Percentiles rank a stretch among this genome's conserved stretches.
Evolutionary conservation across 1,284 basidiomycete species (phyloP).

Genomic region (Golubevia sp.): DNA sequence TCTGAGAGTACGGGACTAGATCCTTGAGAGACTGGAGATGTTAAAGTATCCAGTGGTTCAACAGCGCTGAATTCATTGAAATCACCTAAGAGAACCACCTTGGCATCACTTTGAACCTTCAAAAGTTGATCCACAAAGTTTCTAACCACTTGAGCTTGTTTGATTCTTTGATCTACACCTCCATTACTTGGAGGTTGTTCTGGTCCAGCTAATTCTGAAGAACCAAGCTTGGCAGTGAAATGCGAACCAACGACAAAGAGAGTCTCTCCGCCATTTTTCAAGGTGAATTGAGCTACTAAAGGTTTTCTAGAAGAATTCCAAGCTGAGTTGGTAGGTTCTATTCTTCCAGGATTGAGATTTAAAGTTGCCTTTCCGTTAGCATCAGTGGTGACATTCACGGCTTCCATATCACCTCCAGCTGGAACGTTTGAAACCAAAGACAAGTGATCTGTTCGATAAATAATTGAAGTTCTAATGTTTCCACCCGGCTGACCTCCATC

Average conservation of each 20-base stretch:
- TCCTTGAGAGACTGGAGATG: neutral
- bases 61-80: conserved; percentile 72
- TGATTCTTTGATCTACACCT: conserved; percentile 65
- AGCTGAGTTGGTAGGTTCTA: conserved; percentile 68
- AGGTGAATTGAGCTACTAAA: conserved; percentile 65
- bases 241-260: conserved; percentile 72
- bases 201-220: conserved; percentile 68
- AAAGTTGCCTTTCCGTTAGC: conserved; percentile 64
- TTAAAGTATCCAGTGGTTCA: conserved; percentile 64
- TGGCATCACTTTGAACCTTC: conserved; percentile 64
- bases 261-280: conserved; percentile 65
- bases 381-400: conserved; percentile 58
- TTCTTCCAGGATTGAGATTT: conserved; percentile 71
- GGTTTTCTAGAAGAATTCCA: conserved; percentile 72
- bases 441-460: conserved; percentile 66
- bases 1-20: conserved; percentile 66
- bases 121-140: conserved; percentile 67
- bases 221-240: conserved; percentile 69
- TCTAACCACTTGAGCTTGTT: conserved; percentile 67
- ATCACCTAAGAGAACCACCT: conserved; percentile 69
- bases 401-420: conserved; percentile 66
- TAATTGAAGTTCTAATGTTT: conserved; percentile 69
- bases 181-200: conserved; percentile 70
- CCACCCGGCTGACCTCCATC: conserved; percentile 73
- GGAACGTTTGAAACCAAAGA: conserved; percentile 66